Evolutionary conservation across 2,329 filamentous ascomycete species (phyloP).

Genomic region (Aulographum hederae): DNA sequence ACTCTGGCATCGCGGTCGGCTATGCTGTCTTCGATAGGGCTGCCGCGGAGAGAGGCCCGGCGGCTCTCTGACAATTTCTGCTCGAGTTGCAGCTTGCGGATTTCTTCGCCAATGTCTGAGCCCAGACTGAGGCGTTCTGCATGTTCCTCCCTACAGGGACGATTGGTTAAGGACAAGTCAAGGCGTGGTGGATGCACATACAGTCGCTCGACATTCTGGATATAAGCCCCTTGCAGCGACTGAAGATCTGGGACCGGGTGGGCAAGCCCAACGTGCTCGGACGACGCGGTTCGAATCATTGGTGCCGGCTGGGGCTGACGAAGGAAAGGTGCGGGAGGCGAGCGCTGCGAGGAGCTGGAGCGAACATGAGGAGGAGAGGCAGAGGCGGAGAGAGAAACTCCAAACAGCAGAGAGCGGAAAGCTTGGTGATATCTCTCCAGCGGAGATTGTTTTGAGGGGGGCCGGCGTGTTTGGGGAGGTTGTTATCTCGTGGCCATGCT

Average conservation of each 20-base stretch:
- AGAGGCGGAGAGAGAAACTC: neutral
- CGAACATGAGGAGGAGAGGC: neutral
- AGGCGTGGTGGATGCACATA: no score
- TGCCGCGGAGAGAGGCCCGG: slow-evolving; percentile 37
- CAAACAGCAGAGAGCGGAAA: no score
- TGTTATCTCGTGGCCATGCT: no score
- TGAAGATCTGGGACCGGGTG: slow-evolving; percentile 46
- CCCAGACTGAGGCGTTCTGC: slow-evolving; percentile 55
- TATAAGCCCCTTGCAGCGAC: slow-evolving; percentile 41
- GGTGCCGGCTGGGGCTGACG: neutral
- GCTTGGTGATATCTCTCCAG: neutral
- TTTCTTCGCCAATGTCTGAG: slow-evolving; percentile 62
- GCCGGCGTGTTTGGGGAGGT: no score
- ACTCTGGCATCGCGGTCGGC: no score
- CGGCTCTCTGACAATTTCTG: slow-evolving; percentile 52
- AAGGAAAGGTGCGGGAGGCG: neutral
- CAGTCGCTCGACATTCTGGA: slow-evolving; percentile 52
- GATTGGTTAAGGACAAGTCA: no score
- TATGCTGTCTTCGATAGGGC: neutral
- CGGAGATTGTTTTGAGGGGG: no score
- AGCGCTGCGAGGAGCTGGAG: neutral
- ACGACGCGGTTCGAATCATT: slow-evolving; percentile 6
- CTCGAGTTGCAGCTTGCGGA: slow-evolving; percentile 52
- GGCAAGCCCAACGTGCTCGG: slow-evolving; percentile 15
- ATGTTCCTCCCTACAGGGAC: no score